A percentile compares a stretch with the other conserved stretches of the same genome.
Conservation (phyloP, 73 alveolate genomes). For the Paramecium caudatum region DNA sequence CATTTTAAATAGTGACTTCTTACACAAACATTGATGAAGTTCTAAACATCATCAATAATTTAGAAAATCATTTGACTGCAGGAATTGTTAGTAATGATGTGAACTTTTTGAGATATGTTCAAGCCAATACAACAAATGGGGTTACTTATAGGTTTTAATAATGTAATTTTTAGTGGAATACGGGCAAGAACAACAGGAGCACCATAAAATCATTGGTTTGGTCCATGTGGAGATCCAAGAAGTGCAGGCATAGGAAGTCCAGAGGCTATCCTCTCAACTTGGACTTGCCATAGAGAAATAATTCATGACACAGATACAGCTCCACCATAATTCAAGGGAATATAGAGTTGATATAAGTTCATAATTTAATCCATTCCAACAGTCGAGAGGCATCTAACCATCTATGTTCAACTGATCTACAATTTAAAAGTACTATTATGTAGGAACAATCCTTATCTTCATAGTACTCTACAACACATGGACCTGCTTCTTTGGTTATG, state of each 20-base stretch:
- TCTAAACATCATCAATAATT: conserved; percentile 74
- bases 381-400: conserved; percentile 21
- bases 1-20: conserved; percentile 89
- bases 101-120: conserved; percentile 80
- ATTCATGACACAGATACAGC: conserved; percentile 90
- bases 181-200: conserved; percentile 99
- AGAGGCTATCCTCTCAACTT: conserved; percentile 88
- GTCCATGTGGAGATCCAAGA: conserved; percentile 97
- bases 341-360: conserved; percentile 2
- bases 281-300: conserved; percentile 98
- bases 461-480: conserved; percentile 77
- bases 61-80: conserved; percentile 95
- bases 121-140: conserved; percentile 84
- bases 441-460: conserved; percentile 67
- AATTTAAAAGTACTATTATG: conserved; percentile 40
- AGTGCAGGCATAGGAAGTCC: conserved; percentile 98
- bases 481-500: conserved; percentile 82
- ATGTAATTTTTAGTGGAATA: conserved; percentile 89
- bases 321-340: not conserved
- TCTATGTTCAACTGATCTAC: conserved; percentile 41
- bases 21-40: conserved; percentile 78
- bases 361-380: conserved; percentile 4
- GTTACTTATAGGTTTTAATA: conserved; percentile 78
- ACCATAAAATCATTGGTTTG: conserved; percentile 99
- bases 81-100: conserved; percentile 96